These are phyloP conservation scores for Angomonas ambiguus DNA, from an alignment of 208 protist genomes.

Conservation along the genomic window DNA sequence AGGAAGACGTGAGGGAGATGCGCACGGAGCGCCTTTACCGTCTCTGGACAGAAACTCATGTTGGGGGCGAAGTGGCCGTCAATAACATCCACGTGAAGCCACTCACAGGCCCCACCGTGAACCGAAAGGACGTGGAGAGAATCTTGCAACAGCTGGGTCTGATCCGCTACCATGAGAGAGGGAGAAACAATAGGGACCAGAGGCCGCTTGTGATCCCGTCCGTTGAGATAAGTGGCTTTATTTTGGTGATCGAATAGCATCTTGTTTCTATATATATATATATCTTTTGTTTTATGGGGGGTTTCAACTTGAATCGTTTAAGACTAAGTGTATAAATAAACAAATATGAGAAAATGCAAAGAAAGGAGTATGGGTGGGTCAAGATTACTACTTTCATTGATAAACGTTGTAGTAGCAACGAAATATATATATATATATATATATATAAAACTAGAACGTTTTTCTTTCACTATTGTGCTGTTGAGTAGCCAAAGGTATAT, in stretches of 20 bases:
- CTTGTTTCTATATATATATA: too few species aligned
- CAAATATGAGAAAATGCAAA: too few species aligned
- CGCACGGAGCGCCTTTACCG: constrained; percentile 85
- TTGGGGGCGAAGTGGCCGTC: constrained; percentile 97
- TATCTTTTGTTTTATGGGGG: too few species aligned
- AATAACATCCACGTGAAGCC: constrained; percentile 97
- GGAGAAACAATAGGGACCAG: constrained; percentile 74
- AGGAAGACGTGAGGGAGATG: constrained; percentile 80
- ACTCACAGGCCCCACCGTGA: constrained; percentile 78
- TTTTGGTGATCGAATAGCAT: constrained; percentile 25
- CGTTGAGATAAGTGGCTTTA: constrained; percentile 47
- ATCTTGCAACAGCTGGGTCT: constrained; percentile 73
- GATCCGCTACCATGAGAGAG: constrained; percentile 88
- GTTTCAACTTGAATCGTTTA: too few species aligned
- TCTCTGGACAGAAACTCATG: constrained; percentile 92
- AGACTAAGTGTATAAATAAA: too few species aligned
- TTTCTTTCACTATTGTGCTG: too few species aligned
- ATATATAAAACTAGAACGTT: too few species aligned
- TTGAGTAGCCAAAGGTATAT: too few species aligned
- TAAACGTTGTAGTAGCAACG: too few species aligned
- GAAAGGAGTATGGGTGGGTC: too few species aligned
- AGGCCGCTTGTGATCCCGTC: constrained; percentile 20
- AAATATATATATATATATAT: too few species aligned
- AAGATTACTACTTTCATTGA: too few species aligned
- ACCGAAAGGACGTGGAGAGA: constrained; percentile 71